These are phyloP conservation scores for Pseudotsuga menziesii DNA, from an alignment of 75 land plant species.

Conservation along the genomic window DNA sequence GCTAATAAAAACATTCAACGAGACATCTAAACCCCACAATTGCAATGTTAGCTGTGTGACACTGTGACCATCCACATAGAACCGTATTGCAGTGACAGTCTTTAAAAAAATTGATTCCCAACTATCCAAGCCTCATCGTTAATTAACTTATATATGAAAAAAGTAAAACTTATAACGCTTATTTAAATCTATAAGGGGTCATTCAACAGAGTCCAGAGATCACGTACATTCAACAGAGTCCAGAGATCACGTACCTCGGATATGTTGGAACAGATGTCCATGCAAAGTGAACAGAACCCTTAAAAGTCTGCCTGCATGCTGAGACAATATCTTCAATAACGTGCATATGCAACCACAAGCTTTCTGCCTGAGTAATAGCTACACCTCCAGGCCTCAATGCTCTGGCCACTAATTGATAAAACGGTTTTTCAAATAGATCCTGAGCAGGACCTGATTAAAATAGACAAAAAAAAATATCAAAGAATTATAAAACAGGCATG, in stretches of 20 bases:
- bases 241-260: constrained; percentile 59
- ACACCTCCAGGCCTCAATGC: constrained; percentile 96
- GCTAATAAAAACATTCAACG: neutral
- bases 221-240: no score
- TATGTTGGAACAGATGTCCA: constrained; percentile 99
- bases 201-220: neutral
- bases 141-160: neutral
- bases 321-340: constrained; percentile 83
- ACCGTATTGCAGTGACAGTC: neutral
- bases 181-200: neutral
- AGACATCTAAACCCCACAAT: neutral
- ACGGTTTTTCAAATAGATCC: constrained; percentile 90
- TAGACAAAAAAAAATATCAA: constrained; percentile 5
- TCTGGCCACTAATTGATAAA: constrained; percentile 73
- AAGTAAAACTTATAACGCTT: no score
- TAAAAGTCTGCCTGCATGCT: constrained; percentile 74
- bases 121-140: neutral
- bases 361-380: constrained; percentile 84
- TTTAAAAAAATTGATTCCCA: neutral
- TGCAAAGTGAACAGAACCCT: constrained; percentile 93
- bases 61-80: neutral
- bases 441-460: constrained; percentile 77
- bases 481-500: neutral
- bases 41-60: neutral
- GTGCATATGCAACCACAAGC: constrained; percentile 93